Conservation (phyloP, 2,329 filamentous ascomycete genomes). For the Clarireedia sp. region DNA sequence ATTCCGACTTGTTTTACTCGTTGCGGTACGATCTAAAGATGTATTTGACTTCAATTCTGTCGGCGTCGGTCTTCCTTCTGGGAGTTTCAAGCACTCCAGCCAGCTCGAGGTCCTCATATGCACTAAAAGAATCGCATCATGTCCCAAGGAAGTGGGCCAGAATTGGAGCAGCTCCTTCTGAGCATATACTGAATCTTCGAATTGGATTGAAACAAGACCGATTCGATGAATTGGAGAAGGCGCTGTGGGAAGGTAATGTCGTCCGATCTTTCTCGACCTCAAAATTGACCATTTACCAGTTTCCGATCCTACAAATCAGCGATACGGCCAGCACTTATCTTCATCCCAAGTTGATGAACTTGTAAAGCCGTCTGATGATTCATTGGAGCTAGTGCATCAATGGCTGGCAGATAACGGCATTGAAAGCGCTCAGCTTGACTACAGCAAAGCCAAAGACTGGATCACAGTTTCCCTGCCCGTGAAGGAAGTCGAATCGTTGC, state of each 20-base stretch:
- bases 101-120: conserved; percentile 14
- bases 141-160: not conserved
- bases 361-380: conserved; percentile 44
- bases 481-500: conserved; percentile 41
- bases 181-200: not conserved
- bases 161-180: not conserved
- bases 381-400: conserved; percentile 43
- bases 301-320: conserved; percentile 43
- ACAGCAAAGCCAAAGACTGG: conserved; percentile 50
- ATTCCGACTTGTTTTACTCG: not conserved
- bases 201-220: conserved; percentile 1
- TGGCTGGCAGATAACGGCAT: conserved; percentile 49
- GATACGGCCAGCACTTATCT: conserved; percentile 48
- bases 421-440: conserved; percentile 30
- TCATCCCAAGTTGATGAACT: conserved; percentile 44
- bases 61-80: not conserved
- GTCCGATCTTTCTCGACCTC: not conserved
- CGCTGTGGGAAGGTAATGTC: not conserved
- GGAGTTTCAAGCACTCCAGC: conserved; percentile 24
- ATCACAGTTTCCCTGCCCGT: conserved; percentile 45
- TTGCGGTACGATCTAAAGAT: not conserved
- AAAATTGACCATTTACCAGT: conserved; percentile 27
- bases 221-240: not conserved
- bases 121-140: not conserved
- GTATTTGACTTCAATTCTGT: not conserved